Conservation (phyloP, 306 rosid genomes). For the Begonia masoniana region DNA sequence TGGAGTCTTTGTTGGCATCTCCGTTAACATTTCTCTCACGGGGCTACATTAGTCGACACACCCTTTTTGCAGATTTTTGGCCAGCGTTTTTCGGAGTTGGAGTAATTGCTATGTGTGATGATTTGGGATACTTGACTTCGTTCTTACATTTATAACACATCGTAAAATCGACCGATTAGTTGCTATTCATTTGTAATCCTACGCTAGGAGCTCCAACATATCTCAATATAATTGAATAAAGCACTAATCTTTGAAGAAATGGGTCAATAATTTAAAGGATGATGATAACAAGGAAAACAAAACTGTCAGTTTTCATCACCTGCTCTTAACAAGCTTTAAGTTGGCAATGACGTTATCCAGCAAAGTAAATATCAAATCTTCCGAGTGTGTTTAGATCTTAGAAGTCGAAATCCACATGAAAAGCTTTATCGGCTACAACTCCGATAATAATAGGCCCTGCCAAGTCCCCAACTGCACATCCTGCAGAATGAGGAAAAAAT, state of each 20-base stretch:
- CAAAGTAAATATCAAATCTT: too few relatives aligned
- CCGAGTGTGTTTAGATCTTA: constrained; percentile 3
- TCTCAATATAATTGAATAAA: too few relatives aligned
- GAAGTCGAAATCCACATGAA: constrained; percentile 24
- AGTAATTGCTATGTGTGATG: constrained; percentile 56
- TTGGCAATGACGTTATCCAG: too few relatives aligned
- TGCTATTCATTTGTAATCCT: too few relatives aligned
- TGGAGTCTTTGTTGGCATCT: constrained; percentile 55
- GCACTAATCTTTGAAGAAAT: too few relatives aligned
- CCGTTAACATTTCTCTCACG: constrained; percentile 69
- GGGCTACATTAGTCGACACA: constrained; percentile 41
- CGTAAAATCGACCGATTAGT: too few relatives aligned
- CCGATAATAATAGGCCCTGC: constrained; percentile 63
- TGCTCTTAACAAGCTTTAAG: too few relatives aligned
- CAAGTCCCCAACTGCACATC: constrained; percentile 64
- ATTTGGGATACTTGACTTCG: constrained; percentile 39
- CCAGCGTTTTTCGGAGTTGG: constrained; percentile 56
- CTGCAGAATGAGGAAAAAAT: constrained; percentile 23
- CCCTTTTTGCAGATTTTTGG: constrained; percentile 47
- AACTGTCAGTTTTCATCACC: too few relatives aligned
- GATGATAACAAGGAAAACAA: too few relatives aligned
- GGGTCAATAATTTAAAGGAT: too few relatives aligned
- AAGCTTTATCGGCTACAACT: constrained; percentile 19
- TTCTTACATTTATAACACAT: too few relatives aligned
- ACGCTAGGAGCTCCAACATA: too few relatives aligned